These are phyloP conservation scores for Tulasnella sp. DNA, from an alignment of 768 basidiomycete species.

Conservation along the genomic window DNA sequence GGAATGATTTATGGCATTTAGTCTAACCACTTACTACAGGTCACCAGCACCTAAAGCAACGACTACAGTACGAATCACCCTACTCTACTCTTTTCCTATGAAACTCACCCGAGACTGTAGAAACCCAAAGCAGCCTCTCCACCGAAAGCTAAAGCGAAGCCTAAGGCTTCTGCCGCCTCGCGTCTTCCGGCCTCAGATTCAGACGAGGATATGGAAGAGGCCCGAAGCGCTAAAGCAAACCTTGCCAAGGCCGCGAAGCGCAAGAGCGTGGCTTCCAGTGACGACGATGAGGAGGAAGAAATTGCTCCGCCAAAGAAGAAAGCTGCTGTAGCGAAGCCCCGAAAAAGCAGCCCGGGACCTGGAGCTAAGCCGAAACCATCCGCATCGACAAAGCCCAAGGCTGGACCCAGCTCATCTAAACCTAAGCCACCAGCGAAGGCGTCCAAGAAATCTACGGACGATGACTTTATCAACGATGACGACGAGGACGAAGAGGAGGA, in stretches of 20 bases:
- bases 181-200: background rate
- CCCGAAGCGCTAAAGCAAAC: constrained; percentile 3
- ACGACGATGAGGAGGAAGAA: constrained; percentile 34
- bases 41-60: background rate
- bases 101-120: background rate
- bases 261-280: constrained; percentile 32
- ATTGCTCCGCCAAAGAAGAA: constrained; percentile 28
- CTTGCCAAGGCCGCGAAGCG: constrained; percentile 23
- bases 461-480: constrained; percentile 37
- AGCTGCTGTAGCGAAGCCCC: constrained; percentile 36
- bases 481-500: constrained; percentile 37
- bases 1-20: background rate
- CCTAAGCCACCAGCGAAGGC: background rate
- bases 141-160: constrained; percentile 6
- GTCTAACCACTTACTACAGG: background rate
- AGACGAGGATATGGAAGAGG: constrained; percentile 27
- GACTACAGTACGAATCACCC: background rate
- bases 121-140: constrained; percentile 5
- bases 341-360: constrained; percentile 36
- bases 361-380: constrained; percentile 39
- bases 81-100: background rate
- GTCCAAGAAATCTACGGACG: constrained; percentile 31
- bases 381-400: constrained; percentile 26
- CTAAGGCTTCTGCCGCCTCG: background rate
- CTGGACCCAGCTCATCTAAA: constrained; percentile 18